Evolutionary conservation across 257 asterid species (phyloP).

Genomic region (Ehretia macrophylla): DNA sequence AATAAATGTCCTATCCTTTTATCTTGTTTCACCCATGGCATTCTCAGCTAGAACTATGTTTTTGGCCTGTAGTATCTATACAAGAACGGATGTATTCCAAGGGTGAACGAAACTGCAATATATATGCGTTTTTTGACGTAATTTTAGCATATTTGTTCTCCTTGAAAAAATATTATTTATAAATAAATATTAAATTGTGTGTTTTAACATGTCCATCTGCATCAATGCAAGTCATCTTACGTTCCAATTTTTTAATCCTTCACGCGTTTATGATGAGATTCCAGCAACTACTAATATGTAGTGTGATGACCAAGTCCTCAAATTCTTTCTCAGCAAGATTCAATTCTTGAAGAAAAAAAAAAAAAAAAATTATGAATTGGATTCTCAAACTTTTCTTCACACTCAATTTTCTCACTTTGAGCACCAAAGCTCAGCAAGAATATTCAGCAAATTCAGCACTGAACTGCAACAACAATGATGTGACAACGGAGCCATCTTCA

Average conservation of each 20-base stretch:
- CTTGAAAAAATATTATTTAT: too few species aligned
- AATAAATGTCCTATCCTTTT: too few species aligned
- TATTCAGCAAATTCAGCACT: constrained; percentile 36
- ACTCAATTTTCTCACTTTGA: constrained; percentile 18
- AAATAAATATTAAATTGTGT: too few species aligned
- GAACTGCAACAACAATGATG: constrained; percentile 18
- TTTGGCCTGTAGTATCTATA: too few species aligned
- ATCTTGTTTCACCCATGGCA: too few species aligned
- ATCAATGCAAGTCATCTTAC: constrained; percentile 7
- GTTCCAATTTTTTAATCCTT: constrained; percentile 17
- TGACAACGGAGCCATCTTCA: constrained; percentile 10
- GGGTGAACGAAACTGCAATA: too few species aligned
- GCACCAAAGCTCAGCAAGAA: constrained; percentile 36
- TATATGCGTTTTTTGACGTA: too few species aligned
- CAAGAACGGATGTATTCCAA: too few species aligned
- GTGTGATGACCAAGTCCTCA: constrained; percentile 5
- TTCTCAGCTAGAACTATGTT: too few species aligned
- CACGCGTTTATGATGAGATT: constrained; percentile 29
- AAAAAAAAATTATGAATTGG: constrained; percentile 26
- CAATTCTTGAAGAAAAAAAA: constrained; percentile 1
- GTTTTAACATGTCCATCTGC: too few species aligned
- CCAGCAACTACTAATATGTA: constrained; percentile 5
- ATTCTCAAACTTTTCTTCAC: constrained; percentile 8
- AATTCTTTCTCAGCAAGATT: too few species aligned
- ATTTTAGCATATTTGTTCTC: too few species aligned